phyloP scores from a whole-genome alignment of 495 filamentous ascomycete genomes.

The Wilcoxina mikolae region DNA sequence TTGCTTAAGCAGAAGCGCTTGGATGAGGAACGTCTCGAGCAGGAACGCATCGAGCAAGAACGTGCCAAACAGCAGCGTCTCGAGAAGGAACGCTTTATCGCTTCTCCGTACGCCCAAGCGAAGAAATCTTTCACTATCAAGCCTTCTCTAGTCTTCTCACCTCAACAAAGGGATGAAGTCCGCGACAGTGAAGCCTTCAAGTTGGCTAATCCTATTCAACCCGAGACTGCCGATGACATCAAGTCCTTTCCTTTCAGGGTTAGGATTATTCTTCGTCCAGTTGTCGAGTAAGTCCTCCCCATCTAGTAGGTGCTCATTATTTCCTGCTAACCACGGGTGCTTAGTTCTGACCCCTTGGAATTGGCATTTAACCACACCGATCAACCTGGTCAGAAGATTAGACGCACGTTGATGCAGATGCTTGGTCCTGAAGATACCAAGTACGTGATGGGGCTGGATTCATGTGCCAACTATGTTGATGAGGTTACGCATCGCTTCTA shows the following conservation, averaged over 20 bases:
- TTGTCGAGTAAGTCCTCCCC: not conserved
- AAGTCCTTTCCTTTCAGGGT: not conserved
- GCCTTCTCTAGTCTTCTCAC: not conserved
- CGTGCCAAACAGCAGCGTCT: conserved; percentile 13
- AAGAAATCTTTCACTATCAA: not conserved
- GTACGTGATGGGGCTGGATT: not conserved
- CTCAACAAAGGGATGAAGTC: not conserved
- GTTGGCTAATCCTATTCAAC: not conserved
- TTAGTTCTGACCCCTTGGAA: not conserved
- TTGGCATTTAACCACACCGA: not conserved
- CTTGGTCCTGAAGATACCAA: not conserved
- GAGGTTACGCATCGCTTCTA: not conserved
- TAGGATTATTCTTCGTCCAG: not conserved
- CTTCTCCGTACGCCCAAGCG: too few species aligned
- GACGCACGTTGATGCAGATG: not conserved
- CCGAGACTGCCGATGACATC: not conserved
- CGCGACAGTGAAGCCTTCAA: not conserved
- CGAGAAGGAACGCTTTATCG: conserved; percentile 13
- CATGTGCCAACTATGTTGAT: not conserved
- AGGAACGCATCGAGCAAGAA: conserved; percentile 8
- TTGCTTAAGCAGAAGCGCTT: conserved; percentile 2
- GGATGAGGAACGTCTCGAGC: conserved; percentile 9
- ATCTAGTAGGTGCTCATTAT: not conserved
- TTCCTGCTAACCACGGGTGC: not conserved
- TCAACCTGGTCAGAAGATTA: not conserved